Conservation (phyloP, 23 red algal species). For the Gracilaria gracilis region DNA sequence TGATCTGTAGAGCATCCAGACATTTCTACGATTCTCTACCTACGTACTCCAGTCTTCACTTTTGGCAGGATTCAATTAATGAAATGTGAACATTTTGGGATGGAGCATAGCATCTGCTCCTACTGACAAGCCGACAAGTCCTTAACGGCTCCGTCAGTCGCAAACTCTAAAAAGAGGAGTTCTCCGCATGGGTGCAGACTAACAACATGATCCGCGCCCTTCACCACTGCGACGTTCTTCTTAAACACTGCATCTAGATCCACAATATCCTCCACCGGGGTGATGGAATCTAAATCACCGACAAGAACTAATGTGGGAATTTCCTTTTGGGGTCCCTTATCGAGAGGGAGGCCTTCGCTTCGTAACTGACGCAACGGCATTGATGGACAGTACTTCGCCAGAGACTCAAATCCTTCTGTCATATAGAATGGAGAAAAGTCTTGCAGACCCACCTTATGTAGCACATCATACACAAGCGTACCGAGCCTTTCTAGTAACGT, state of each 20-base stretch:
- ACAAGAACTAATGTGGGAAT: neutral
- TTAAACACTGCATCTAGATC: neutral
- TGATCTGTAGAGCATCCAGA: no score
- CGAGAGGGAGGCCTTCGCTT: neutral
- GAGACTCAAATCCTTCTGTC: slow-evolving; percentile 1
- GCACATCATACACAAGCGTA: neutral
- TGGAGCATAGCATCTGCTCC: neutral
- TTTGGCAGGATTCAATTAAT: no score
- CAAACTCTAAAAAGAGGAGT: neutral
- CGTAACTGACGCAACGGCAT: neutral
- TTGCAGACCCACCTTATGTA: neutral
- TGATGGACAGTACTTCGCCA: neutral
- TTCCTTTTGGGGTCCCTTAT: neutral
- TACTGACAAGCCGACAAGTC: neutral
- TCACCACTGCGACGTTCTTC: neutral
- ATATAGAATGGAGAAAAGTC: neutral
- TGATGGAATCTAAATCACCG: neutral
- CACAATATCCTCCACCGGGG: neutral
- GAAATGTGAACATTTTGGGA: no score
- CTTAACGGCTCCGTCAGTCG: no score
- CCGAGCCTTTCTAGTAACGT: neutral
- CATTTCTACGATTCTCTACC: no score
- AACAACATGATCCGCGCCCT: neutral
- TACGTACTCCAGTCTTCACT: no score
- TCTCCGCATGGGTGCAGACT: neutral